Evolutionary conservation across 805 yeast genomes (phyloP).

Genomic region (Nakazawaea molendinolei): DNA sequence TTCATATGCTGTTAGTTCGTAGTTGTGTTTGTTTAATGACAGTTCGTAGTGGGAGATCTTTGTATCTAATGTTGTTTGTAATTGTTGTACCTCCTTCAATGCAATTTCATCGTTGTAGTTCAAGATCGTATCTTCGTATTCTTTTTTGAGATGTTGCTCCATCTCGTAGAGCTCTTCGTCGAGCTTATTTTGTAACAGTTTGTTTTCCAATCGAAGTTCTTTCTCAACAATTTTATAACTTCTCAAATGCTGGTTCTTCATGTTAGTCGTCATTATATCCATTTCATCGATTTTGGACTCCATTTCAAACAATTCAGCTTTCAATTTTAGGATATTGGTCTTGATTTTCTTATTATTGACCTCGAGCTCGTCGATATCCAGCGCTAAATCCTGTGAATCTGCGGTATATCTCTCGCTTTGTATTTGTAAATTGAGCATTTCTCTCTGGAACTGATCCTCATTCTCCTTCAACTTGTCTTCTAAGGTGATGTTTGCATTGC

Average conservation of each 20-base stretch:
- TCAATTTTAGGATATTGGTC: slow-evolving; percentile 21
- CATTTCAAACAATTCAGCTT: slow-evolving; percentile 18
- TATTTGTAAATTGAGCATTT: slow-evolving; percentile 3
- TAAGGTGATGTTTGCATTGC: slow-evolving; percentile 14
- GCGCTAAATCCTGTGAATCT: slow-evolving; percentile 18
- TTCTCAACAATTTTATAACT: slow-evolving; percentile 13
- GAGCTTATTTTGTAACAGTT: slow-evolving; percentile 13
- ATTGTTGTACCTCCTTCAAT: not conserved
- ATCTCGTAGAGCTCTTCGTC: slow-evolving; percentile 17
- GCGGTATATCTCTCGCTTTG: slow-evolving; percentile 10
- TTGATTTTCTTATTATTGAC: slow-evolving; percentile 16
- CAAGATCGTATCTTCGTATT: slow-evolving; percentile 9
- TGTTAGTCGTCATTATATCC: not conserved
- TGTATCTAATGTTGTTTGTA: not conserved
- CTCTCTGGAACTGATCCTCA: slow-evolving; percentile 4
- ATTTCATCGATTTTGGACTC: slow-evolving; percentile 14
- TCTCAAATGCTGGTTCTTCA: slow-evolving; percentile 9
- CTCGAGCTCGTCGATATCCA: slow-evolving; percentile 19
- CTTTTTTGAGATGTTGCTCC: slow-evolving; percentile 13
- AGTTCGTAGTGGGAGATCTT: no score
- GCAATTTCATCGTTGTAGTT: slow-evolving; percentile 10
- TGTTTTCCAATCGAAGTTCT: slow-evolving; percentile 13
- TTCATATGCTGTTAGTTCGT: not conserved
- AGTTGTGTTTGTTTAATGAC: no score
- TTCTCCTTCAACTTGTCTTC: slow-evolving; percentile 14